Evolutionary conservation across 116 monocot genomes (phyloP).

Genomic region (Posidonia oceanica): DNA sequence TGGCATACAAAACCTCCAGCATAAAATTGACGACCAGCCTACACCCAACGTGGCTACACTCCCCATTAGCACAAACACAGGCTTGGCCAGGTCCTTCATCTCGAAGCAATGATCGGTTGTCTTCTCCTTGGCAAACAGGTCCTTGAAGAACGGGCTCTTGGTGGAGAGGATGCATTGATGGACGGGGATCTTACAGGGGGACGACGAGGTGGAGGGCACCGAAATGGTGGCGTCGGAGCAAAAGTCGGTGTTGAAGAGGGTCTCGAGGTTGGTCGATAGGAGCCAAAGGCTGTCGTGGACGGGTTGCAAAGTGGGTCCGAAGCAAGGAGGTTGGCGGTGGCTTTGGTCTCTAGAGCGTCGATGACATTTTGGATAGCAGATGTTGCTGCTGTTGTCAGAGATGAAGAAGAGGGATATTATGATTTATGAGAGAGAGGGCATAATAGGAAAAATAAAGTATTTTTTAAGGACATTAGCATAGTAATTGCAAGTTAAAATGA

Average conservation of each 20-base stretch:
- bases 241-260: slow-evolving; percentile 38
- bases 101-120: neutral
- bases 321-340: too few relatives aligned
- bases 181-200: slow-evolving; percentile 14
- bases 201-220: slow-evolving; percentile 9
- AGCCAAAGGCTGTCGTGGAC: slow-evolving; percentile 30
- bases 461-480: too few relatives aligned
- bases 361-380: slow-evolving; percentile 10
- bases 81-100: slow-evolving; percentile 29
- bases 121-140: slow-evolving; percentile 21
- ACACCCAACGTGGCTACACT: slow-evolving; percentile 50
- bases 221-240: slow-evolving; percentile 40
- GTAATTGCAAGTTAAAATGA: too few relatives aligned
- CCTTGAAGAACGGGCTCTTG: slow-evolving; percentile 61
- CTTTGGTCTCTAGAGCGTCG: too few relatives aligned
- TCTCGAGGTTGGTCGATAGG: slow-evolving; percentile 51
- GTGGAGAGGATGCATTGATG: slow-evolving; percentile 73
- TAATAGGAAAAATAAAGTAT: too few relatives aligned
- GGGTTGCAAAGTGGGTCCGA: neutral
- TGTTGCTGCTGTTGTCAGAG: slow-evolving; percentile 40
- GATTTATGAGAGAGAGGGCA: too few relatives aligned
- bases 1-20: slow-evolving; percentile 48
- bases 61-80: slow-evolving; percentile 50
- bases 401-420: slow-evolving; percentile 8
- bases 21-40: slow-evolving; percentile 55